Evolutionary conservation across 1,139 yeast species (phyloP).

Genomic region (Hansenula lynferdii): DNA sequence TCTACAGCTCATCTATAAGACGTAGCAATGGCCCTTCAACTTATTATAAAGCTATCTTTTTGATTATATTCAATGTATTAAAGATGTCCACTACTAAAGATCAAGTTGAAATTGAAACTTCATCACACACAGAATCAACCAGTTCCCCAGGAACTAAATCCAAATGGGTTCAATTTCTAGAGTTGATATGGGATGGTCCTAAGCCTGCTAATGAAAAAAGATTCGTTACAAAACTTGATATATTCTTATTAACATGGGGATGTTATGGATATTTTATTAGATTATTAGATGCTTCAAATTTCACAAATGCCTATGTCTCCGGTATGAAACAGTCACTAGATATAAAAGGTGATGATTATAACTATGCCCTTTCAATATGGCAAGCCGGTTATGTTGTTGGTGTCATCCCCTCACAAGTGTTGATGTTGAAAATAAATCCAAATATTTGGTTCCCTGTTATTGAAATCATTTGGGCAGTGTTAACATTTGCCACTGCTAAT

Average conservation of each 20-base stretch:
- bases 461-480: conserved; percentile 9
- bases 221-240: conserved; percentile 1
- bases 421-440: conserved; percentile 44
- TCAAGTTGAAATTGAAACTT: not conserved
- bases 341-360: conserved; percentile 40
- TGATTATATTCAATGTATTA: no score
- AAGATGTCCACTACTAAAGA: not conserved
- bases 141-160: not conserved
- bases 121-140: not conserved
- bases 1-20: no score
- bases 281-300: conserved; percentile 1
- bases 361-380: conserved; percentile 22
- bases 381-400: conserved; percentile 29
- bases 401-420: conserved; percentile 39
- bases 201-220: conserved; percentile 1
- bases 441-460: conserved; percentile 40
- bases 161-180: not conserved
- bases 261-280: conserved; percentile 4
- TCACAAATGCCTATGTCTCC: conserved; percentile 35
- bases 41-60: no score
- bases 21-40: no score
- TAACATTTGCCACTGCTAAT: conserved; percentile 12
- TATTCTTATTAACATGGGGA: conserved; percentile 2
- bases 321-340: conserved; percentile 30
- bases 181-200: conserved; percentile 5